These are phyloP conservation scores for Microthyrium microscopicum DNA, from an alignment of 2,329 filamentous ascomycete genomes.

Conservation along the genomic window DNA sequence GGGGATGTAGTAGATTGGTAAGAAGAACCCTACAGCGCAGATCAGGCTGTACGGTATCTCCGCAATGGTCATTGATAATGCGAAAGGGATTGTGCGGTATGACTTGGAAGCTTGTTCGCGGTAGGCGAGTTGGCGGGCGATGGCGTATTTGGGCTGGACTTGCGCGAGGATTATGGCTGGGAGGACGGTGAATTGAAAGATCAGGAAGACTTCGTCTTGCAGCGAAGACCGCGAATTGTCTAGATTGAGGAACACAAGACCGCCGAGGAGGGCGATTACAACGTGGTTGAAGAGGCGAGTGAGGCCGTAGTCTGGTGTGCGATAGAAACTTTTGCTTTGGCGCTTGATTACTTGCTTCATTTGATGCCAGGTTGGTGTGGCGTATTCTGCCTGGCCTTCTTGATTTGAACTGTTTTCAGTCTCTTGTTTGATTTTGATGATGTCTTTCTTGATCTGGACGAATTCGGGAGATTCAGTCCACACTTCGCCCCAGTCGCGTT, in stretches of 20 bases:
- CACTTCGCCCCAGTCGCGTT: conserved; percentile 64
- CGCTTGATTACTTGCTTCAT: conserved; percentile 57
- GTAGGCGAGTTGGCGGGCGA: conserved; percentile 68
- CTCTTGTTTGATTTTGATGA: conserved; percentile 47
- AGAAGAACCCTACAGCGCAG: conserved; percentile 65
- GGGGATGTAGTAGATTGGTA: conserved; percentile 73
- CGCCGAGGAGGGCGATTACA: conserved; percentile 59
- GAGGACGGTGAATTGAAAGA: conserved; percentile 77
- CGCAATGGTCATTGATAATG: conserved; percentile 58
- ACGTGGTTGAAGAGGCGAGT: conserved; percentile 76
- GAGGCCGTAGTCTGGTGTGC: conserved; percentile 77
- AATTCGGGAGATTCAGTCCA: conserved; percentile 62
- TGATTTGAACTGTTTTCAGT: conserved; percentile 30
- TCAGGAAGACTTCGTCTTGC: conserved; percentile 75
- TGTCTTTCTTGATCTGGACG: conserved; percentile 47
- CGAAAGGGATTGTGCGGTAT: conserved; percentile 68
- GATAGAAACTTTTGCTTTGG: conserved; percentile 67
- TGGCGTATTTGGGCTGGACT: conserved; percentile 69
- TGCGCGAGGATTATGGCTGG: conserved; percentile 71
- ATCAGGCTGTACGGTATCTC: conserved; percentile 74
- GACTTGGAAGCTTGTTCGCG: conserved; percentile 75
- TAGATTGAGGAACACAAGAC: conserved; percentile 63
- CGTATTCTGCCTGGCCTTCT: conserved; percentile 56
- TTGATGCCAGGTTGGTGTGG: conserved; percentile 65
- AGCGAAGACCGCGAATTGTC: conserved; percentile 59